A percentile compares a stretch with the other conserved stretches of the same genome.
Evolutionary conservation across 148 eudicot genomes (phyloP).

Genomic region (Tetragonia tetragonoides): DNA sequence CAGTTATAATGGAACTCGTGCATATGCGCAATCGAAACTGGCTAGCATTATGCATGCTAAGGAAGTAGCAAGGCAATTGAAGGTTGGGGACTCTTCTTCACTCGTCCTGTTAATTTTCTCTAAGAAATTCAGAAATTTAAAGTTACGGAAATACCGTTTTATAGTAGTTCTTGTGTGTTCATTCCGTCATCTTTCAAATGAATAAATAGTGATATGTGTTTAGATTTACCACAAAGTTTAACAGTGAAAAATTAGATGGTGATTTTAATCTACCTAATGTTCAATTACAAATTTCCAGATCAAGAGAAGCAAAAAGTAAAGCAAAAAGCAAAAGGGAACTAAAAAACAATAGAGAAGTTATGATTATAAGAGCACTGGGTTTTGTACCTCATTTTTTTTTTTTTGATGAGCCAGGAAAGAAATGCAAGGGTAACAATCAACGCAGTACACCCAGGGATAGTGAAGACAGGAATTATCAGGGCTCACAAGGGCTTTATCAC

Average conservation of each 20-base stretch:
- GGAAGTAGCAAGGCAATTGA: conserved; percentile 71
- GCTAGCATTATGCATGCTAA: conserved; percentile 87
- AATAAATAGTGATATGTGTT: no score
- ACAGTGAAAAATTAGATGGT: no score
- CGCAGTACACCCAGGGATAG: conserved; percentile 94
- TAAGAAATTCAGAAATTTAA: not conserved
- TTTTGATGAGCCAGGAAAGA: conserved; percentile 46
- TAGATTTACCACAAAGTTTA: no score
- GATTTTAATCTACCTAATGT: no score
- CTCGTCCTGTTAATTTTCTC: not conserved
- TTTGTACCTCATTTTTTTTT: not conserved
- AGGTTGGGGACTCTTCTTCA: conserved; percentile 39
- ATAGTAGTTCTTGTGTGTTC: no score
- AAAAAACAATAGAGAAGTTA: conserved; percentile 10
- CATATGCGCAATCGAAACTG: conserved; percentile 86
- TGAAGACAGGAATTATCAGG: conserved; percentile 90
- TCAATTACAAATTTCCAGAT: no score
- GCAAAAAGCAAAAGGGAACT: conserved; percentile 8
- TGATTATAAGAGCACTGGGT: conserved; percentile 27
- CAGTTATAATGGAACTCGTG: conserved; percentile 84
- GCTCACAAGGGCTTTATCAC: conserved; percentile 88
- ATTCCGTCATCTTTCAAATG: no score
- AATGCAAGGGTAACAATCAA: conserved; percentile 80
- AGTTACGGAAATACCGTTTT: no score
- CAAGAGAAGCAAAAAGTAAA: conserved; percentile 1